A percentile compares a stretch with the other conserved stretches of the same genome.
phyloP scores from a whole-genome alignment of 257 asterid species.

The Thymus quinquecostatus region DNA sequence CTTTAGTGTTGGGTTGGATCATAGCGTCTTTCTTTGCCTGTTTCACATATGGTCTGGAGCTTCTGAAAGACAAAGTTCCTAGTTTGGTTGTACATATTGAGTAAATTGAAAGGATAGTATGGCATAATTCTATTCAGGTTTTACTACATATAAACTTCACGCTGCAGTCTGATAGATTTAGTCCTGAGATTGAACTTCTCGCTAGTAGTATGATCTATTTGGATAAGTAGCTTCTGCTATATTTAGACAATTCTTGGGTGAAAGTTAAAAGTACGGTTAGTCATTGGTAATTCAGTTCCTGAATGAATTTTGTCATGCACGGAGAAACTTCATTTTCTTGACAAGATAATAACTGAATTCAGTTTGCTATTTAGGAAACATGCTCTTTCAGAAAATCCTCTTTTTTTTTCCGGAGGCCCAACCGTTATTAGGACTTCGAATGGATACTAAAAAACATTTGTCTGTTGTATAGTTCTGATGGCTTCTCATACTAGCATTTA shows the following conservation, averaged over 20 bases:
- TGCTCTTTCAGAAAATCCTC: background rate
- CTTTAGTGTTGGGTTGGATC: conserved; percentile 3
- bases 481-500: background rate
- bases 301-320: background rate
- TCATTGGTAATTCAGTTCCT: background rate
- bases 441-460: background rate
- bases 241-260: background rate
- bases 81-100: background rate
- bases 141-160: background rate
- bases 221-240: background rate
- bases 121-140: background rate
- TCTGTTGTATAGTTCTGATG: background rate
- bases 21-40: background rate
- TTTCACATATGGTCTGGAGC: background rate
- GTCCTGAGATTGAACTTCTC: conserved; percentile 4
- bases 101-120: background rate
- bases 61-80: conserved; percentile 2
- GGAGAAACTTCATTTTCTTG: background rate
- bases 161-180: background rate
- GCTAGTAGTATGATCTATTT: background rate
- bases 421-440: background rate
- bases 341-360: background rate
- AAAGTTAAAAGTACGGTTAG: background rate
- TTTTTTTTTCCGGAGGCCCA: background rate
- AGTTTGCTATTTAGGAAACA: conserved; percentile 2